Percentiles rank a stretch among this genome's conserved stretches.
Evolutionary conservation across 2,329 filamentous ascomycete species (phyloP).

Genomic region (Xylogone sp.): DNA sequence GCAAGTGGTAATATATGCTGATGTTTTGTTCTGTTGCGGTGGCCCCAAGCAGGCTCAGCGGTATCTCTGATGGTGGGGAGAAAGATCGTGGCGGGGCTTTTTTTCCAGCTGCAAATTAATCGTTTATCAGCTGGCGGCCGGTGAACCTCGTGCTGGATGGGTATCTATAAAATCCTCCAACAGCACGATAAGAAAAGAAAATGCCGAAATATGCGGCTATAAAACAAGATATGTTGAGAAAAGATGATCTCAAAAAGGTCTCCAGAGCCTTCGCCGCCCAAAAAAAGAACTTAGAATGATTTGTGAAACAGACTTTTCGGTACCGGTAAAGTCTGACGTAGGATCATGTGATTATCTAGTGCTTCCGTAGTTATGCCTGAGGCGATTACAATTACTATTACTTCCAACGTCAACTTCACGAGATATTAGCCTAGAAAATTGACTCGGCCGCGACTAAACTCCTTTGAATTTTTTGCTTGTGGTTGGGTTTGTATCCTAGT

Average conservation of each 20-base stretch:
- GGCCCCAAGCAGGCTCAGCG: neutral
- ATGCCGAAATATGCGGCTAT: neutral
- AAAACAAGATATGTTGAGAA: neutral
- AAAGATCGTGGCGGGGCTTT: neutral
- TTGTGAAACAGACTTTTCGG: neutral
- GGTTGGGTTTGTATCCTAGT: too few relatives aligned
- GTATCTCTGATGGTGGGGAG: neutral
- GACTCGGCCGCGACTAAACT: too few relatives aligned
- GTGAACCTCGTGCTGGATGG: neutral
- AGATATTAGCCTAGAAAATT: too few relatives aligned
- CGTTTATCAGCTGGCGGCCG: neutral
- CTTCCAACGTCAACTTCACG: too few relatives aligned
- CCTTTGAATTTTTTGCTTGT: too few relatives aligned
- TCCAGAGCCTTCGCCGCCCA: neutral
- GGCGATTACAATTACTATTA: neutral
- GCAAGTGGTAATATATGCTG: neutral
- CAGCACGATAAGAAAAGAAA: neutral
- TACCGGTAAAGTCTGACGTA: neutral
- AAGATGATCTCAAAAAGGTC: neutral
- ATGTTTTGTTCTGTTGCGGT: neutral
- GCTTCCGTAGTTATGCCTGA: neutral
- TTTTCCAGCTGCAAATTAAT: neutral
- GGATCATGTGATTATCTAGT: neutral
- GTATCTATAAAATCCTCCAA: neutral
- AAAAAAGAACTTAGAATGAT: neutral